Percentiles rank a stretch among this genome's conserved stretches.
phyloP scores from a whole-genome alignment of 306 rosid species.

The Pueraria montana region DNA sequence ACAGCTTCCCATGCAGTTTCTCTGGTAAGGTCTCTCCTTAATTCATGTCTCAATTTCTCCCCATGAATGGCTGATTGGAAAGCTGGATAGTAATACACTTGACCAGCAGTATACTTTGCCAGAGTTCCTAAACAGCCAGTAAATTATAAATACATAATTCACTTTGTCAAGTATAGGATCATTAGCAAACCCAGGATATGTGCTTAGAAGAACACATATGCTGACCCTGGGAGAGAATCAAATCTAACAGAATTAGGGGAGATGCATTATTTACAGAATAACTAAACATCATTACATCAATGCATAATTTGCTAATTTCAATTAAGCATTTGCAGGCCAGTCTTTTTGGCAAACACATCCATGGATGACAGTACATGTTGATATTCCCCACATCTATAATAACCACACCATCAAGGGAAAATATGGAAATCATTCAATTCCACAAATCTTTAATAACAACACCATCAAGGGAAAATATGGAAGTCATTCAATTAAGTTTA shows the following conservation, averaged over 20 bases:
- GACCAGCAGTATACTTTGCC: slow-evolving; percentile 98
- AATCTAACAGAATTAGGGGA: slow-evolving; percentile 17
- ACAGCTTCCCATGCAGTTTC: slow-evolving; percentile 99
- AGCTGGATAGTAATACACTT: slow-evolving; percentile 86
- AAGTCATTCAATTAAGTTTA: slow-evolving; percentile 2
- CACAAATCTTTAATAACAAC: background rate
- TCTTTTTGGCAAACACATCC: slow-evolving; percentile 22
- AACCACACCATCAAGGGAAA: slow-evolving; percentile 24
- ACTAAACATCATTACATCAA: too few relatives aligned
- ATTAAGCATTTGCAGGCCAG: slow-evolving; percentile 1
- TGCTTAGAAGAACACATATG: slow-evolving; percentile 29
- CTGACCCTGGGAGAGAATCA: background rate
- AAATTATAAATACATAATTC: slow-evolving; percentile 41
- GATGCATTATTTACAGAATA: slow-evolving; percentile 16
- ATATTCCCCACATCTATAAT: slow-evolving; percentile 35
- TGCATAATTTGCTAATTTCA: slow-evolving; percentile 23
- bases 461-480: slow-evolving; percentile 36
- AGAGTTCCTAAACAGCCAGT: slow-evolving; percentile 76
- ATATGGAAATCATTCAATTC: slow-evolving; percentile 18
- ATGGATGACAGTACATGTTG: background rate
- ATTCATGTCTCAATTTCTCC: slow-evolving; percentile 89
- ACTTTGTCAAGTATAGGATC: slow-evolving; percentile 21
- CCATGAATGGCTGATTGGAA: slow-evolving; percentile 89
- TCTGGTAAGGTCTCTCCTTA: slow-evolving; percentile 93
- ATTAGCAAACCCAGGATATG: slow-evolving; percentile 15